Evolutionary conservation across 495 filamentous ascomycete species (phyloP).

Genomic region (Cenococcum geophilum): DNA sequence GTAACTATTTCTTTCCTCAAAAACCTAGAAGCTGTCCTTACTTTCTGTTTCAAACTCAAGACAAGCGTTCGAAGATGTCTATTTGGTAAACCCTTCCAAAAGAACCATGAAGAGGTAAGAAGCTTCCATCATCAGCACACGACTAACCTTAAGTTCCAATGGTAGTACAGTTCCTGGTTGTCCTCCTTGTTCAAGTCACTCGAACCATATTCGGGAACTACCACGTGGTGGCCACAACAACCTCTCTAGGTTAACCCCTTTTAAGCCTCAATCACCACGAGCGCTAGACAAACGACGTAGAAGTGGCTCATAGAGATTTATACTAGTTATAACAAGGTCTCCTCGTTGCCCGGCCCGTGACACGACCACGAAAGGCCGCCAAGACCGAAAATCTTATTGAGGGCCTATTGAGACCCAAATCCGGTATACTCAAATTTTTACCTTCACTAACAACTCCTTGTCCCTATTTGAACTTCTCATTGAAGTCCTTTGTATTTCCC

Average conservation of each 20-base stretch:
- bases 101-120: no score
- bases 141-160: no score
- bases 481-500: neutral
- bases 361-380: conserved; percentile 6
- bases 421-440: conserved; percentile 6
- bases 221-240: neutral
- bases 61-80: no score
- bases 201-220: neutral
- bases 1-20: no score
- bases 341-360: neutral
- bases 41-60: no score
- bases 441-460: conserved; percentile 8
- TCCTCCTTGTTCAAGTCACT: no score
- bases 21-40: no score
- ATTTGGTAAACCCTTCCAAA: no score
- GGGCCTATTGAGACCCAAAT: conserved; percentile 26
- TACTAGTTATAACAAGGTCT: neutral
- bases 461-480: no score
- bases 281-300: neutral
- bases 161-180: no score
- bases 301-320: neutral
- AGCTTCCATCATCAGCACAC: no score
- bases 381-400: conserved; percentile 15
- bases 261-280: neutral
- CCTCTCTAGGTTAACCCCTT: neutral